Conservation (phyloP, 306 rosid genomes). For the Elaeagnus macrophylla region DNA sequence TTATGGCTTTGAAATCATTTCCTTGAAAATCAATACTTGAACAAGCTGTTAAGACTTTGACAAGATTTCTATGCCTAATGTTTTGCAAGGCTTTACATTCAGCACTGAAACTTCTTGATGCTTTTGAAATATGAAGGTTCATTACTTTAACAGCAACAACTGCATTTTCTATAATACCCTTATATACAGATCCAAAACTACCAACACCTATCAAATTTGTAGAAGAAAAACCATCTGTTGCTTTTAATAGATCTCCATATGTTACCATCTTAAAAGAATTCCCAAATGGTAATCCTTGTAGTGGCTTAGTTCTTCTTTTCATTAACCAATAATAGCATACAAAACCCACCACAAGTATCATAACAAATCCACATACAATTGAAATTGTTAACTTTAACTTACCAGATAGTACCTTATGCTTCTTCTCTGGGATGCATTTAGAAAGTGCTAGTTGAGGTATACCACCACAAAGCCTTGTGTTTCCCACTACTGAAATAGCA, state of each 20-base stretch:
- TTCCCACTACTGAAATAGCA: background rate
- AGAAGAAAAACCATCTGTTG: slow-evolving; percentile 14
- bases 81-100: slow-evolving; percentile 17
- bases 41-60: slow-evolving; percentile 9
- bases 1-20: background rate
- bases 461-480: background rate
- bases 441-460: background rate
- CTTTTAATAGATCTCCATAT: slow-evolving; percentile 12
- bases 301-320: background rate
- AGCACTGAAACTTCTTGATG: slow-evolving; percentile 11
- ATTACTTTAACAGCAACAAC: slow-evolving; percentile 18
- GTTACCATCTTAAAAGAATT: slow-evolving; percentile 5
- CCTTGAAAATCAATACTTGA: slow-evolving; percentile 13
- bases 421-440: background rate
- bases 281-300: background rate
- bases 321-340: background rate
- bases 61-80: slow-evolving; percentile 20
- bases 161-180: slow-evolving; percentile 3
- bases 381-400: background rate
- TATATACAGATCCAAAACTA: slow-evolving; percentile 18
- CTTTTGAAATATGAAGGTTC: slow-evolving; percentile 8
- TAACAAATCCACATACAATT: background rate
- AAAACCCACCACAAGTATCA: background rate
- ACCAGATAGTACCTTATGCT: too few relatives aligned
- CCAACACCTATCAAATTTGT: slow-evolving; percentile 16